These are phyloP conservation scores for Pseudozyma thailandica DNA, from an alignment of 1,284 basidiomycete genomes.

Conservation along the genomic window DNA sequence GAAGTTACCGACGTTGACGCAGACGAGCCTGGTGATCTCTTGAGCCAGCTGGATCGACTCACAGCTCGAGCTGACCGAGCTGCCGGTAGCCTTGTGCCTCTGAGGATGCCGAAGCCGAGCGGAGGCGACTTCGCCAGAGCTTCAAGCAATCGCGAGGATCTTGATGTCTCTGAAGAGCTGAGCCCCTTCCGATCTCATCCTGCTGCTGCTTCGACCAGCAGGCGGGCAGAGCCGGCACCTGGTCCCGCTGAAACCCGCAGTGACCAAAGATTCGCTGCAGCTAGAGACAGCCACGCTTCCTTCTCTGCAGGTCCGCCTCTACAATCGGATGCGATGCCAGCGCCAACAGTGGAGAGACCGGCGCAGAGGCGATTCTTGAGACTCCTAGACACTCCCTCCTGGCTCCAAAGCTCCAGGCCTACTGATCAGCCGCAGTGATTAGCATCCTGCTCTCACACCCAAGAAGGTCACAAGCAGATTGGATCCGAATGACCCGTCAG, in stretches of 20 bases:
- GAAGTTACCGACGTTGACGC: conserved; percentile 7
- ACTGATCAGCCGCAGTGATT: not conserved
- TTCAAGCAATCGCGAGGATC: no score
- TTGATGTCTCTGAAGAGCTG: no score
- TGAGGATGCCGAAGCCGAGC: conserved; percentile 1
- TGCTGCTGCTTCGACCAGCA: not conserved
- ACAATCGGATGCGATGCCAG: not conserved
- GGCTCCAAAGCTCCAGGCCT: conserved; percentile 7
- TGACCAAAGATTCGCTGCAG: no score
- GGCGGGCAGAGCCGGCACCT: no score
- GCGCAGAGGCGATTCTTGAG: conserved; percentile 30
- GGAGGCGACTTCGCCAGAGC: not conserved
- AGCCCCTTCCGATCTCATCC: no score
- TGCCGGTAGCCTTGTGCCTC: not conserved
- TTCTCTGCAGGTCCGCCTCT: no score
- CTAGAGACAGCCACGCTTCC: no score
- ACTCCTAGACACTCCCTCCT: conserved; percentile 11
- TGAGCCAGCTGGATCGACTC: conserved; percentile 28
- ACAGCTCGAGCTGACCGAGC: conserved; percentile 10
- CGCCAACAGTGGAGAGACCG: conserved; percentile 4
- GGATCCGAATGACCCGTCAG: no score
- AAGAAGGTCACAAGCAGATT: no score
- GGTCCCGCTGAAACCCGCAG: no score
- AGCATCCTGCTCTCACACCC: not conserved
- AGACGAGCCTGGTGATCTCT: conserved; percentile 22